Conservation (phyloP, 345 rosid genomes). For the Salix brachista region DNA sequence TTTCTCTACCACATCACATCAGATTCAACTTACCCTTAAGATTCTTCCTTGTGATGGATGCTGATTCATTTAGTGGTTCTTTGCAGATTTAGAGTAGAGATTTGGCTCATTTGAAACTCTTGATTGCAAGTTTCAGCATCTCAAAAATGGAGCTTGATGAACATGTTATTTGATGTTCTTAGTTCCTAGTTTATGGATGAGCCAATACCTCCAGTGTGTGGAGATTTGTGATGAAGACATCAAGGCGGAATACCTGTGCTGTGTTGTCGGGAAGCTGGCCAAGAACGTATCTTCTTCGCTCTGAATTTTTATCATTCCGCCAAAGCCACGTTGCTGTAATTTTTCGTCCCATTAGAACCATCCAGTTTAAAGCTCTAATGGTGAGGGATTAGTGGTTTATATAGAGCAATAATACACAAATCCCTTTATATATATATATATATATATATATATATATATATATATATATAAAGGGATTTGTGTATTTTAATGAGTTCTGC, state of each 20-base stretch:
- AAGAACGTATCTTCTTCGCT: neutral
- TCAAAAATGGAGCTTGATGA: neutral
- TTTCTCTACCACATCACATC: neutral
- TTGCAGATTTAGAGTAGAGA: neutral
- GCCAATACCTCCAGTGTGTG: neutral
- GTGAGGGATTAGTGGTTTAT: neutral
- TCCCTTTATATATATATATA: too few species aligned
- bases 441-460: too few species aligned
- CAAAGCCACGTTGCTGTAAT: neutral
- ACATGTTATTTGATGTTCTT: neutral
- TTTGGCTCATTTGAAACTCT: neutral
- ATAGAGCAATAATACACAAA: too few species aligned
- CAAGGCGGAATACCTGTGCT: neutral
- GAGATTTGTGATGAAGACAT: neutral
- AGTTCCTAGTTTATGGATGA: neutral
- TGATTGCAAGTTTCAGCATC: neutral
- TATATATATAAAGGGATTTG: neutral
- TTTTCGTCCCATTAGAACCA: neutral
- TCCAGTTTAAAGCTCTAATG: neutral
- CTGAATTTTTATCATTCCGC: neutral
- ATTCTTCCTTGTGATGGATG: neutral
- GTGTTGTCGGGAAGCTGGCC: neutral
- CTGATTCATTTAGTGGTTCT: neutral
- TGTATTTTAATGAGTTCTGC: neutral
- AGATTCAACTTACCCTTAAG: neutral